Evolutionary conservation across 2,329 filamentous ascomycete genomes (phyloP), one percentile per base, ranked within the genome.

Genomic region (Colletotrichum kahawae): DNA sequence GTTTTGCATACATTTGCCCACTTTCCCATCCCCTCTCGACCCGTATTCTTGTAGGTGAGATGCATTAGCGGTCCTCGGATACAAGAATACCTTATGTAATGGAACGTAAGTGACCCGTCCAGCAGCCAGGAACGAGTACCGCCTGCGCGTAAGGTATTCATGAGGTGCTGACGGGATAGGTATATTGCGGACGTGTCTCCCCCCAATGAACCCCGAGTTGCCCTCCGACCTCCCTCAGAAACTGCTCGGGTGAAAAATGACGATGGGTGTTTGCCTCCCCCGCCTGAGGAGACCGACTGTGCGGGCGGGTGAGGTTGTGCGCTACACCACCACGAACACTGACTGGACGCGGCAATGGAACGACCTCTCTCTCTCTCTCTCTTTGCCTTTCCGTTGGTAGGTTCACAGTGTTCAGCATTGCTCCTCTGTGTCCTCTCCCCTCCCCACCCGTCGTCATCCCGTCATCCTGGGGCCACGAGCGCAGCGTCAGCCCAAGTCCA

Each of bases 1-100:
- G 60, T 75, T 75, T 74, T 72, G 62, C 70, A 68, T 60, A 71
- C 54, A 51, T 21, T 10, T 54, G n/a, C 56, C 68, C 68, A 75
- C 72, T 75, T 75, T 75, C 72, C 72, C 72, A 71, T 71, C 62
- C 51, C 57, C 24, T 43, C 24, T 24, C 31, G 57, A 38, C 57
- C 48, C 24, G 31, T n/a, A 38, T 60, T 59, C 54, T 60, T 67
- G 54, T 43, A 71, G 24, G 21, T 18, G 56, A 21, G 14, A 21
- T 10, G 18, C 38, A 31, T 31, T 31, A 60, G 57, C 10, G 29
- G 36, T 16, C 13, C 14, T 31, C 69, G 68, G 72, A 36, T 75
- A 72, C 72, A 57, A 72, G 68, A 63, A 67, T 72, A 51, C 31
- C 62, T 29, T 38, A 31, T 51, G 27, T 31, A 60, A 48, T 38